These are phyloP conservation scores for Tetradesmus lagerheimii DNA, from an alignment of 139 green algal genomes.

Conservation along the genomic window DNA sequence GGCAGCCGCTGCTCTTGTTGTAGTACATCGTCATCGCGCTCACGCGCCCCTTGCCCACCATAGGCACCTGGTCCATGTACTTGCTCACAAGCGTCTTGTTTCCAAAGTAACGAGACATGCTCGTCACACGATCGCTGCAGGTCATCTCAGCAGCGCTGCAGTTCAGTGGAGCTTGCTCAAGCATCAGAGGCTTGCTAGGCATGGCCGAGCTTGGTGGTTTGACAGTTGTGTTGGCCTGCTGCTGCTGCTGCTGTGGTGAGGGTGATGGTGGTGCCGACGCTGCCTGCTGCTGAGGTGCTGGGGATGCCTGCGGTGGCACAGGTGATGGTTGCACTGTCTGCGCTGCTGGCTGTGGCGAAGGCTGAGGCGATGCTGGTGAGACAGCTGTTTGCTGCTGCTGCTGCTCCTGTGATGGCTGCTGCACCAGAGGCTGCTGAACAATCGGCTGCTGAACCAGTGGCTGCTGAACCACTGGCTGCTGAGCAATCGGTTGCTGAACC, in stretches of 20 bases:
- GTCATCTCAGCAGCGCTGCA: conserved; percentile 1
- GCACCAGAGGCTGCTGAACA: neutral
- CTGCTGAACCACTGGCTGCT: neutral
- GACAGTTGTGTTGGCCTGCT: neutral
- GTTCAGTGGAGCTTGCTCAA: neutral
- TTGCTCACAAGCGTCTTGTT: neutral
- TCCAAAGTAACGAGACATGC: conserved; percentile 9
- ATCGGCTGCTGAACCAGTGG: neutral
- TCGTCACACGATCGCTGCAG: neutral
- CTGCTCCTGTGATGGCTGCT: neutral
- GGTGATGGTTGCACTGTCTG: neutral
- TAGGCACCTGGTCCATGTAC: conserved; percentile 12
- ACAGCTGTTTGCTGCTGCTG: neutral
- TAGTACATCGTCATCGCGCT: conserved; percentile 31
- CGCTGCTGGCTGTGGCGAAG: neutral
- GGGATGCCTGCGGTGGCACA: neutral
- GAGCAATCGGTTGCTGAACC: neutral
- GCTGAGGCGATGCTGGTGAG: neutral
- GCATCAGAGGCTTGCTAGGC: neutral
- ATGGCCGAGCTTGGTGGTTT: neutral
- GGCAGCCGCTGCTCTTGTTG: conserved; percentile 29
- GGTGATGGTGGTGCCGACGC: no score
- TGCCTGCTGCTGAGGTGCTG: neutral
- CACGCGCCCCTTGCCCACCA: conserved; percentile 24
- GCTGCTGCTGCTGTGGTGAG: neutral